Evolutionary conservation across 139 green algal genomes (phyloP).

Genomic region (Coccomyxa sp.): DNA sequence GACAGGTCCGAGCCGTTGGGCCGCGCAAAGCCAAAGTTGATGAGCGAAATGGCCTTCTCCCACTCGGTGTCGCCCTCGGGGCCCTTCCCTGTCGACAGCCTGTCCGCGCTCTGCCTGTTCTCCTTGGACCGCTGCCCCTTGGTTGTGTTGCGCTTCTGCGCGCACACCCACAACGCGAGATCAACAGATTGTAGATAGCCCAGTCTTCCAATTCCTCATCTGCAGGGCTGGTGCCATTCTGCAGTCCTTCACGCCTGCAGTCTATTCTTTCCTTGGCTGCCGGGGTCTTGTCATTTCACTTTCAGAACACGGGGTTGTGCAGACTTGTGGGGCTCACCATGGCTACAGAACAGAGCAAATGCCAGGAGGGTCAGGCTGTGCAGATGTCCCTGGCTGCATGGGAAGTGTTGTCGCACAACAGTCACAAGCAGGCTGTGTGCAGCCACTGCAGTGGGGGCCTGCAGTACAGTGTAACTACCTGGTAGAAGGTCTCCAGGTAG

Average conservation of each 20-base stretch:
- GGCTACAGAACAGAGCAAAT: too few species aligned
- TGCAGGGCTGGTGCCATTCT: not conserved
- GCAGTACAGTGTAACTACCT: too few species aligned
- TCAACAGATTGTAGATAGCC: not conserved
- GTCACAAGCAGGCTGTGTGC: not conserved
- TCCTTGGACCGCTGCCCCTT: constrained; percentile 22
- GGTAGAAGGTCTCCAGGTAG: constrained; percentile 39
- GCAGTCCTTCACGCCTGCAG: not conserved
- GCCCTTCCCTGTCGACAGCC: constrained; percentile 7
- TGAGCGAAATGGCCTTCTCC: constrained; percentile 32
- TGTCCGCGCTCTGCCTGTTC: constrained; percentile 2
- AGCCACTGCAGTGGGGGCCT: not conserved
- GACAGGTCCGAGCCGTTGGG: constrained; percentile 32
- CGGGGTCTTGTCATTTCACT: not conserved
- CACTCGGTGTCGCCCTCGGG: constrained; percentile 25
- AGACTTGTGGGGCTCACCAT: too few species aligned
- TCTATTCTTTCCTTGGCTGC: not conserved
- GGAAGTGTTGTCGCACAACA: not conserved
- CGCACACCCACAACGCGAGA: not conserved
- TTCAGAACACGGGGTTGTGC: not conserved
- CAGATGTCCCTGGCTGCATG: not conserved
- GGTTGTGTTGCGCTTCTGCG: constrained; percentile 27
- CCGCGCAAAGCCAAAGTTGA: constrained; percentile 28
- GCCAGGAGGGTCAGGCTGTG: too few species aligned
- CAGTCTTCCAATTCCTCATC: not conserved